Base-by-base conservation (phyloP, 1,139 yeast species). In the Suhomyces maxii region DNA sequence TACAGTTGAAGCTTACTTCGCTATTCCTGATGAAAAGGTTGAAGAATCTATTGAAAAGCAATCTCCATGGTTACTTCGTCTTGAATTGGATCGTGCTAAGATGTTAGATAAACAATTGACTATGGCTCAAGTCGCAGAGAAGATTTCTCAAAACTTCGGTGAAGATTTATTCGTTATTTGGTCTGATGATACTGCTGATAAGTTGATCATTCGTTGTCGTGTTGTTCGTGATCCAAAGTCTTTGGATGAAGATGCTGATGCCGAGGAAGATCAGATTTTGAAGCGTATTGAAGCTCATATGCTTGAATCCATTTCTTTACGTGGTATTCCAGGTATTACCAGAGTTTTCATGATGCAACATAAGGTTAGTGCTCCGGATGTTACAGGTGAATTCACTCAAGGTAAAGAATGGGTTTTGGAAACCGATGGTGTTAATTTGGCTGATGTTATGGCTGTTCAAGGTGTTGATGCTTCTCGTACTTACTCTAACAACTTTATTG, bases 161-260 rank as follows among this genome's bases (percentile, higher is more conserved):
- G 96, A 90, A 61, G 98, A 93, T 70, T 75, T 93, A 71, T 93
- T 91, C 62, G 97, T 95, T 43, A 93, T 95, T 63, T 95, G 99
- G 99, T 90, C 97, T 41, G 99, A 95, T 76, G 99, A 95, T 76
- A 91, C 95, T 60, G 97, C 98, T 39, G 98, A 93, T 58, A 91
- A 90, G 68, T 84, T 95, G 70, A 86, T 93, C 53, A 87, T 95
- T 57, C 95, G 99, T 78, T 93, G 99, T 79, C 88, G 99, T 77
- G 96, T 95, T 57, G 93, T 93, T 39, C 89, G 99, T 70, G 97
- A 90, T 67, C 97, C 97, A 51, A 93, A 93, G 71, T 78, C 90
- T 12, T 71, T 90, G 63, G 97, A 91, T 58, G 97, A 90, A 59
- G 97, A 91, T 53, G 89, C 86, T 26, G 97, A 90, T 57, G 91